A percentile compares a stretch with the other conserved stretches of the same genome.
Evolutionary conservation across 2,329 filamentous ascomycete species (phyloP).

Genomic region (Rutstroemia sp.): DNA sequence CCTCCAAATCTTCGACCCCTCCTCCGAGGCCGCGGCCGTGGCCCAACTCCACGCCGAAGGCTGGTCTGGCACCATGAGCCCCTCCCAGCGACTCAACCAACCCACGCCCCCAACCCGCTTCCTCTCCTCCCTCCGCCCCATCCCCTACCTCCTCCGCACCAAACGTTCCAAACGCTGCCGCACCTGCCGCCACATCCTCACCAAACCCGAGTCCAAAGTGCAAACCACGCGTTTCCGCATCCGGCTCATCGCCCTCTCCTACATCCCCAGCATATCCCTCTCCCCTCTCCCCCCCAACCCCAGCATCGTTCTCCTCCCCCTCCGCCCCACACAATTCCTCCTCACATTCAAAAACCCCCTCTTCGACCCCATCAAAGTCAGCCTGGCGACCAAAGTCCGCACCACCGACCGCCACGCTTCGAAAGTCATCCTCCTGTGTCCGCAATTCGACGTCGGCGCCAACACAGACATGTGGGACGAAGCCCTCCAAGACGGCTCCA

Average conservation of each 20-base stretch:
- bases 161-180: slow-evolving; percentile 93
- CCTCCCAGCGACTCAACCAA: slow-evolving; percentile 47
- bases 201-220: slow-evolving; percentile 88
- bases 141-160: slow-evolving; percentile 76
- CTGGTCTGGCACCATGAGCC: slow-evolving; percentile 55
- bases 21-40: slow-evolving; percentile 49
- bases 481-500: slow-evolving; percentile 37
- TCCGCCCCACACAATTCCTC: slow-evolving; percentile 66
- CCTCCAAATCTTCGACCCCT: slow-evolving; percentile 44
- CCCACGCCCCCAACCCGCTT: slow-evolving; percentile 48
- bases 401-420: slow-evolving; percentile 72
- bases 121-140: slow-evolving; percentile 67
- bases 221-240: slow-evolving; percentile 87
- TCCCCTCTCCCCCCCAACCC: slow-evolving; percentile 45
- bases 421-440: slow-evolving; percentile 86
- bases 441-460: slow-evolving; percentile 87
- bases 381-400: slow-evolving; percentile 72
- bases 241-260: slow-evolving; percentile 77
- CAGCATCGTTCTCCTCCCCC: slow-evolving; percentile 17
- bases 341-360: slow-evolving; percentile 90
- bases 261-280: slow-evolving; percentile 77
- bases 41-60: slow-evolving; percentile 47
- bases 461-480: slow-evolving; percentile 96
- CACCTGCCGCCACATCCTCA: slow-evolving; percentile 87
- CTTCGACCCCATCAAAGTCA: slow-evolving; percentile 84